Evolutionary conservation across 139 green algal genomes (phyloP).

Genomic region (Chlamydomonas sp.): DNA sequence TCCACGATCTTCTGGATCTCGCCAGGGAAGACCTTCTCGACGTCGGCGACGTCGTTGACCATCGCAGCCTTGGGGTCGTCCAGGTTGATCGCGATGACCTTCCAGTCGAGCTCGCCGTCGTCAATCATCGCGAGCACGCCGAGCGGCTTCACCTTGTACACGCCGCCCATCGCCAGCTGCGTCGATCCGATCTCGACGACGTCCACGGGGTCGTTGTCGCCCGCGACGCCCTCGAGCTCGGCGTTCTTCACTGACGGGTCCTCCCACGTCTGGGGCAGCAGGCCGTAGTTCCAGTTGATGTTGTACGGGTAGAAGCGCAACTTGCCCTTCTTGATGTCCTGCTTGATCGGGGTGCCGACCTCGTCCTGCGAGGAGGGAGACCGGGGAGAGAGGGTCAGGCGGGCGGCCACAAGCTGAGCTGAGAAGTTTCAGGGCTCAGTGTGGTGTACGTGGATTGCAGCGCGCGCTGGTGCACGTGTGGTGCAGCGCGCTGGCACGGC

Average conservation of each 20-base stretch:
- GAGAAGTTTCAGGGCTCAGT: background rate
- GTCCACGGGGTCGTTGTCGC: constrained; percentile 98
- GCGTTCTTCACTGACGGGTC: constrained; percentile 65
- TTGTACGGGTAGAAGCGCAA: constrained; percentile 98
- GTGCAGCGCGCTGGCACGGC: background rate
- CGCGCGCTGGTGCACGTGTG: background rate
- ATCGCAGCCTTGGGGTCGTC: constrained; percentile 85
- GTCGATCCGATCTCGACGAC: constrained; percentile 92
- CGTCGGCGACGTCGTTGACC: constrained; percentile 92
- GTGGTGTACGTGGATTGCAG: background rate
- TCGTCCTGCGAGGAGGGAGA: constrained; percentile 68
- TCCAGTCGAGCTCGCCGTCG: constrained; percentile 98
- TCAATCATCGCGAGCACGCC: constrained; percentile 97
- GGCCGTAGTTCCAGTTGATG: constrained; percentile 99
- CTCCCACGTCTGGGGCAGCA: constrained; percentile 97
- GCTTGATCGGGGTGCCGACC: constrained; percentile 93
- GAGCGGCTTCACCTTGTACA: constrained; percentile 74
- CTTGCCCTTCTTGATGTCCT: constrained; percentile 99
- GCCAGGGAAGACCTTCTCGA: constrained; percentile 92
- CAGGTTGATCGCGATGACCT: constrained; percentile 83
- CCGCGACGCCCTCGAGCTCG: constrained; percentile 36
- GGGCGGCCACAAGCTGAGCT: background rate
- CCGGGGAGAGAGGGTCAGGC: background rate
- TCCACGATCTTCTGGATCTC: constrained; percentile 86
- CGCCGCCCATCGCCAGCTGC: constrained; percentile 67